Conservation (phyloP, 1,139 yeast species). For the Diutina siamensis region DNA sequence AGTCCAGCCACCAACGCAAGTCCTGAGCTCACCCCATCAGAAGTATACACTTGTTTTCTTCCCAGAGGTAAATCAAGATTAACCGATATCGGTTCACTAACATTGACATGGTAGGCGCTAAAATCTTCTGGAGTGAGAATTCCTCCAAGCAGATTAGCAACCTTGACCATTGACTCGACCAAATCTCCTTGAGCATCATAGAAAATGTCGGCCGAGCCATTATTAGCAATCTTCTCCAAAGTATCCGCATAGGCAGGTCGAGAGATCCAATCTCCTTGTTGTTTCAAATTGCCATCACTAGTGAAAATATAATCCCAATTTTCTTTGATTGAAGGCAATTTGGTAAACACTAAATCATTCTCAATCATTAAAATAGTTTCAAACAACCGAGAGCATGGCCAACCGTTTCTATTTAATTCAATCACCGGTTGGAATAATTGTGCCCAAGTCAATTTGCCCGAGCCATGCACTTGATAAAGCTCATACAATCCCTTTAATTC, state of each 20-base stretch:
- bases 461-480: conserved; percentile 49
- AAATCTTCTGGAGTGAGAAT: conserved; percentile 55
- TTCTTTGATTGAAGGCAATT: conserved; percentile 14
- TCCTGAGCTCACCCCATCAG: conserved; percentile 78
- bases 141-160: conserved; percentile 44
- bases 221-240: conserved; percentile 51
- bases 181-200: conserved; percentile 80
- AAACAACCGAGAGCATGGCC: conserved; percentile 30
- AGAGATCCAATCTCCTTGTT: conserved; percentile 9
- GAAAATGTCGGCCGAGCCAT: conserved; percentile 67
- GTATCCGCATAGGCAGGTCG: conserved; percentile 60
- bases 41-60: conserved; percentile 48
- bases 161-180: conserved; percentile 39
- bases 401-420: conserved; percentile 56
- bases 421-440: conserved; percentile 69
- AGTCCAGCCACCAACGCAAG: conserved; percentile 71
- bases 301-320: conserved; percentile 6
- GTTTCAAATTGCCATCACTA: conserved; percentile 16
- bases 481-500: conserved; percentile 72
- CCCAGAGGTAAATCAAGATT: conserved; percentile 22
- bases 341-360: conserved; percentile 18
- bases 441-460: conserved; percentile 63
- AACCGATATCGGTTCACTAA: conserved; percentile 44
- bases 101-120: conserved; percentile 40
- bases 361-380: conserved; percentile 18